Evolutionary conservation across 345 rosid species (phyloP), one percentile per base, ranked within the genome.

Genomic region (Dipteronia dyeriana): DNA sequence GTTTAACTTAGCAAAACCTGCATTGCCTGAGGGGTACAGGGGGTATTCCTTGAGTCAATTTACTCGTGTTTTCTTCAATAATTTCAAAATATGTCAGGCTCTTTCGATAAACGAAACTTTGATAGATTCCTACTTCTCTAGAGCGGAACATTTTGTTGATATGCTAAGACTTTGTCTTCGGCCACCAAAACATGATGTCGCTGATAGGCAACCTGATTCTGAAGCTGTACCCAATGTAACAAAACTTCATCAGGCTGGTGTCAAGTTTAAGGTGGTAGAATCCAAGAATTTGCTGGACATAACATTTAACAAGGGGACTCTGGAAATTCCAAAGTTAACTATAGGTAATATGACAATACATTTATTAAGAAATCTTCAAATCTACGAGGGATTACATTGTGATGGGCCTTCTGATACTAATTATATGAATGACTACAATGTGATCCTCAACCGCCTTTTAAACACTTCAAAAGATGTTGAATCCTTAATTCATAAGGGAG

Each of bases 281-380:
- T 47, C 12, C 19, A 2, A 16, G 0, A 49, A 49, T 11, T 0
- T 64, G 1, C 29, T 75, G 1, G 75, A 80, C 12, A 72, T 82
- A 19, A 60, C 22, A 4, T 82, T 85, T 51, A 5, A 56, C 1
- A 12, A 72, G 7, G 82, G 84, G 29, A 22, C 51, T 13, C 69
- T 80, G 23, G 39, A 79, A 64, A 82, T 82, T 45, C 82, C 77
- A 0, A 19, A 2, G 0, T 13, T 71, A 1, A 1, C 0, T 4
- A 23, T 84, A 41, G 0, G 3, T 0, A 31, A 25, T 10, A 1
- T 0, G 17, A 0, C 76, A 1, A 29, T 70, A 54, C 20, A 2
- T 3, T 9, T 64, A 3, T 34, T 81, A 14, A 20, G 49, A 2
- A 84, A 79, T 72, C 67, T 84, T 2, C 14, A 61, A 0, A 81